Evolutionary conservation across 352 stramenopile genomes (phyloP).

Genomic region (Globisporangium abappressorium): DNA sequence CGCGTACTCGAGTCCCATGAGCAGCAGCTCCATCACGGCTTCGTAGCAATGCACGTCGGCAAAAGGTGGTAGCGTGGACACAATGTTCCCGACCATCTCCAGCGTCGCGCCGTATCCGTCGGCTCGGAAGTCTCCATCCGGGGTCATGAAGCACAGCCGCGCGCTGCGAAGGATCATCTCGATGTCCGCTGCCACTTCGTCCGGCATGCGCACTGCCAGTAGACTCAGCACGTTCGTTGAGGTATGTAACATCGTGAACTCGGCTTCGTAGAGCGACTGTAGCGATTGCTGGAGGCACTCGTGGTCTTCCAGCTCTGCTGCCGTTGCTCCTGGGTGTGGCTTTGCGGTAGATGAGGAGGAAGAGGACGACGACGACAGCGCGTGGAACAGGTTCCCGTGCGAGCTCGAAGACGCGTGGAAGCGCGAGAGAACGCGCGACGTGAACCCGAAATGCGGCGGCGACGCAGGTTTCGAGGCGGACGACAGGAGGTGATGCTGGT

Average conservation of each 20-base stretch:
- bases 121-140: conserved; percentile 57
- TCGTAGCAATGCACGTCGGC: conserved; percentile 18
- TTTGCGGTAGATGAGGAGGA: conserved; percentile 17
- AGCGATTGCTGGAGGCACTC: conserved; percentile 35
- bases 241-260: conserved; percentile 56
- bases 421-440: conserved; percentile 70
- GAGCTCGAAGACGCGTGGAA: conserved; percentile 49
- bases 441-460: conserved; percentile 48
- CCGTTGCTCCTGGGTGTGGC: not conserved
- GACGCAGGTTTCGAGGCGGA: conserved; percentile 14
- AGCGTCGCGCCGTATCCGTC: conserved; percentile 65
- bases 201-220: conserved; percentile 44
- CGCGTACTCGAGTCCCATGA: conserved; percentile 56
- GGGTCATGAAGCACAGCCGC: conserved; percentile 50
- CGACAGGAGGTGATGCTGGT: not conserved
- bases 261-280: conserved; percentile 51
- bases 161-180: conserved; percentile 35
- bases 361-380: conserved; percentile 24
- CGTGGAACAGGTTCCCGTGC: conserved; percentile 57
- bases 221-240: conserved; percentile 59
- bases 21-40: conserved; percentile 39
- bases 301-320: conserved; percentile 24
- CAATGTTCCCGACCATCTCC: conserved; percentile 62
- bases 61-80: conserved; percentile 21
- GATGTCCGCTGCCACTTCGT: conserved; percentile 34